Percentiles rank a stretch among this genome's conserved stretches.
Conservation (phyloP, 805 yeast species). For the Ogataea pignaliae region DNA sequence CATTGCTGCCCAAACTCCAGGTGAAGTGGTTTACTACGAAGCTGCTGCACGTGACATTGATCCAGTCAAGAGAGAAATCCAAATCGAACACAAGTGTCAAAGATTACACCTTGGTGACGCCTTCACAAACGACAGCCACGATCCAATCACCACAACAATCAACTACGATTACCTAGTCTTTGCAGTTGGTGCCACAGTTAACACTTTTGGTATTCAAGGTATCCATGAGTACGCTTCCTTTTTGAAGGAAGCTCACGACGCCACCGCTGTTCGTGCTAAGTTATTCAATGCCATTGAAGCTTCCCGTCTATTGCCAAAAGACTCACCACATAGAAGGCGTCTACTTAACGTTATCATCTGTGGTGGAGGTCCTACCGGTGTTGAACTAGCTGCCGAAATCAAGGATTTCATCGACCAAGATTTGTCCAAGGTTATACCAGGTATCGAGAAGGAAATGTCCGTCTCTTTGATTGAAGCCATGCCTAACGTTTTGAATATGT, state of each 20-base stretch:
- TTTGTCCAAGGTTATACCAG: slow-evolving; percentile 82
- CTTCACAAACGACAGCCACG: slow-evolving; percentile 38
- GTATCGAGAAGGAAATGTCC: slow-evolving; percentile 70
- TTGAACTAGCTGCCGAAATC: slow-evolving; percentile 91
- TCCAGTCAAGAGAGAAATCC: slow-evolving; percentile 59
- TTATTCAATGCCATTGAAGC: slow-evolving; percentile 86
- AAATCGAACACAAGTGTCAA: slow-evolving; percentile 53
- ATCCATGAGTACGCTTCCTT: slow-evolving; percentile 83
- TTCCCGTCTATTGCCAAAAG: slow-evolving; percentile 71
- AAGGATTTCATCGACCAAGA: slow-evolving; percentile 94
- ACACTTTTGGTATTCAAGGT: slow-evolving; percentile 94
- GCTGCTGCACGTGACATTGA: slow-evolving; percentile 88
- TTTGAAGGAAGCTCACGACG: slow-evolving; percentile 86
- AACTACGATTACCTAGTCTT: slow-evolving; percentile 80
- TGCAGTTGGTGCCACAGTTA: slow-evolving; percentile 94
- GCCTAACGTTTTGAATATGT: slow-evolving; percentile 79
- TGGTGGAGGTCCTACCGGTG: slow-evolving; percentile 99
- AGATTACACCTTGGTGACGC: slow-evolving; percentile 54
- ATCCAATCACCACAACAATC: slow-evolving; percentile 42
- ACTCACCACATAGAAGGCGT: slow-evolving; percentile 70
- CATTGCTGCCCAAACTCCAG: slow-evolving; percentile 69
- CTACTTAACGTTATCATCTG: slow-evolving; percentile 84
- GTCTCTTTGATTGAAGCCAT: slow-evolving; percentile 85
- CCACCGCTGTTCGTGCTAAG: slow-evolving; percentile 75
- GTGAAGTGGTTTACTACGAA: slow-evolving; percentile 79